Percentiles rank a stretch among this genome's conserved stretches.
Evolutionary conservation across 1,284 basidiomycete species (phyloP).

Genomic region (Sporisorium scitamineum): DNA sequence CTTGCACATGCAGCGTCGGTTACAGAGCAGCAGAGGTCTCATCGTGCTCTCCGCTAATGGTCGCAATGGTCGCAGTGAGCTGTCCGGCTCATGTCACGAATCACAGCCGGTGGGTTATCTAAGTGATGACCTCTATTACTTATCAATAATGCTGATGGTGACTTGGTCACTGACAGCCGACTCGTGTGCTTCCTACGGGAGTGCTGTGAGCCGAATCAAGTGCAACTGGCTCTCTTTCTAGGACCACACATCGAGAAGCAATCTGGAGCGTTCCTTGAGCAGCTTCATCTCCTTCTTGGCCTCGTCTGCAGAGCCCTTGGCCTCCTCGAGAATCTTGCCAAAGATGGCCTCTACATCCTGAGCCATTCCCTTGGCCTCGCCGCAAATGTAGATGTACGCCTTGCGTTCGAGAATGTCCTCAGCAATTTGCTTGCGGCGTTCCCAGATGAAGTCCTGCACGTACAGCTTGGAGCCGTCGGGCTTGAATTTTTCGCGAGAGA

Average conservation of each 20-base stretch:
- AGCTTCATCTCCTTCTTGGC: constrained; percentile 53
- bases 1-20: not conserved
- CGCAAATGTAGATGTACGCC: constrained; percentile 81
- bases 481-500: constrained; percentile 82
- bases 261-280: constrained; percentile 54
- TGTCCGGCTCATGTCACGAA: too few relatives aligned
- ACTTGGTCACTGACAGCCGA: not conserved
- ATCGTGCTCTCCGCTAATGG: too few relatives aligned
- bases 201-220: not conserved
- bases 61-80: too few relatives aligned
- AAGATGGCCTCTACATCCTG: constrained; percentile 91
- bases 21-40: too few relatives aligned
- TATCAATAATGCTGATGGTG: not conserved
- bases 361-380: constrained; percentile 96
- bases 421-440: constrained; percentile 75
- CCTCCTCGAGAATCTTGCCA: constrained; percentile 87
- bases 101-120: too few relatives aligned
- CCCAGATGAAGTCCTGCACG: constrained; percentile 81
- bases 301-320: constrained; percentile 84
- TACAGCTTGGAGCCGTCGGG: constrained; percentile 95
- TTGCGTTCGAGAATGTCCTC: constrained; percentile 91
- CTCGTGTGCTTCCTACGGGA: not conserved
- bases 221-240: constrained; percentile 1
- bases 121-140: not conserved
- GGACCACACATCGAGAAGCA: constrained; percentile 52